A percentile compares a stretch with the other conserved stretches of the same genome.
These are phyloP conservation scores for Suhomyces prunicola DNA, from an alignment of 805 yeast species.

Conservation along the genomic window DNA sequence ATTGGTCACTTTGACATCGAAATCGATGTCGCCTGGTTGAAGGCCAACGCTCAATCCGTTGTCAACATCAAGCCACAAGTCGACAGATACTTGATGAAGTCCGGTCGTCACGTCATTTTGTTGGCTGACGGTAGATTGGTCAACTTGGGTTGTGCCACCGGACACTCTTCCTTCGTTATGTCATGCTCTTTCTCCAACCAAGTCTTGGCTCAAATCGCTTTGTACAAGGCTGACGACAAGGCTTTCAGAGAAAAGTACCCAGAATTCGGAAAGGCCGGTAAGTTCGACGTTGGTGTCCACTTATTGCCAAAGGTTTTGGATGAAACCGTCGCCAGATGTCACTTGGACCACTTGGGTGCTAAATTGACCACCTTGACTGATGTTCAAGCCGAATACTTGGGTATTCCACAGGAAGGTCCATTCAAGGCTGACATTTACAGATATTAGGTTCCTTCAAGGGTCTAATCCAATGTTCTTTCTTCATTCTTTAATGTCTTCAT, in stretches of 20 bases:
- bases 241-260: conserved; percentile 76
- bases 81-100: conserved; percentile 87
- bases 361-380: conserved; percentile 71
- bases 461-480: neutral
- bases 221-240: conserved; percentile 82
- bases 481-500: conserved; percentile 3
- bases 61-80: conserved; percentile 99
- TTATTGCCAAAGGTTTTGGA: conserved; percentile 96
- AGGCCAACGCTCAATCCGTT: conserved; percentile 87
- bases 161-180: conserved; percentile 99
- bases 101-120: conserved; percentile 91
- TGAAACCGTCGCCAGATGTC: conserved; percentile 97
- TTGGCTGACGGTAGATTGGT: conserved; percentile 99
- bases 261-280: conserved; percentile 91
- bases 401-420: conserved; percentile 91
- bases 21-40: conserved; percentile 98
- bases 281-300: conserved; percentile 90
- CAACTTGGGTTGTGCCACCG: conserved; percentile 99
- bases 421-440: conserved; percentile 98
- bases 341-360: conserved; percentile 91
- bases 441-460: conserved; percentile 50
- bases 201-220: conserved; percentile 97
- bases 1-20: conserved; percentile 99
- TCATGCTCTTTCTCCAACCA: conserved; percentile 99
- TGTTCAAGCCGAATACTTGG: conserved; percentile 91